Evolutionary conservation across 1,284 basidiomycete genomes (phyloP).

Genomic region (Ceraceosorus guamensis): DNA sequence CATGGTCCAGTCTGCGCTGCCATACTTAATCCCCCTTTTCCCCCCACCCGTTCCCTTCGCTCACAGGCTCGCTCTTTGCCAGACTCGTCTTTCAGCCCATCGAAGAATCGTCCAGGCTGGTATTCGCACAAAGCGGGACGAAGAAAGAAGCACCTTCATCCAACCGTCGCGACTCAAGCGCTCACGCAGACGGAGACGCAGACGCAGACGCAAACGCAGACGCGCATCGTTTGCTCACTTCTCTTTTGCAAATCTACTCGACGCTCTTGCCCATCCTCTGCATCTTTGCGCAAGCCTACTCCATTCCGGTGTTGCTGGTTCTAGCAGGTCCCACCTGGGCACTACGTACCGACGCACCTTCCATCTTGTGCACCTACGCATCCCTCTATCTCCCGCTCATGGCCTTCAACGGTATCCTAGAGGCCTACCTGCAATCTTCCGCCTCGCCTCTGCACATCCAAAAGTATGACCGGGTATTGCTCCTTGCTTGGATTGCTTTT

Average conservation of each 20-base stretch:
- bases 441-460: conserved; percentile 19
- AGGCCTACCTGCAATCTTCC: conserved; percentile 39
- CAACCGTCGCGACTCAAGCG: not conserved
- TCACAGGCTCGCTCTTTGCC: conserved; percentile 29
- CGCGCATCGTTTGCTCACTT: conserved; percentile 16
- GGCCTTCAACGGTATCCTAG: conserved; percentile 42
- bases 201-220: not conserved
- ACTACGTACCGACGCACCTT: conserved; percentile 21
- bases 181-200: no score
- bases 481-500: conserved; percentile 28
- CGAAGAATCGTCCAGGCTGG: conserved; percentile 38
- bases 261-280: conserved; percentile 25
- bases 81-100: conserved; percentile 45
- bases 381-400: conserved; percentile 39
- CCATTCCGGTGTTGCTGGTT: conserved; percentile 25
- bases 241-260: conserved; percentile 26
- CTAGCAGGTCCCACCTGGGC: conserved; percentile 41
- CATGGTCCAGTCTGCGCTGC: not conserved
- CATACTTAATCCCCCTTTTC: not conserved
- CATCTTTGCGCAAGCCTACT: conserved; percentile 30
- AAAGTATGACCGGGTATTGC: conserved; percentile 26
- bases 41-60: no score
- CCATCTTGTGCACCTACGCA: conserved; percentile 32
- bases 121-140: conserved; percentile 15
- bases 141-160: not conserved